Evolutionary conservation across 179 eudicot species (phyloP).

Genomic region (Spergularia azorica): DNA sequence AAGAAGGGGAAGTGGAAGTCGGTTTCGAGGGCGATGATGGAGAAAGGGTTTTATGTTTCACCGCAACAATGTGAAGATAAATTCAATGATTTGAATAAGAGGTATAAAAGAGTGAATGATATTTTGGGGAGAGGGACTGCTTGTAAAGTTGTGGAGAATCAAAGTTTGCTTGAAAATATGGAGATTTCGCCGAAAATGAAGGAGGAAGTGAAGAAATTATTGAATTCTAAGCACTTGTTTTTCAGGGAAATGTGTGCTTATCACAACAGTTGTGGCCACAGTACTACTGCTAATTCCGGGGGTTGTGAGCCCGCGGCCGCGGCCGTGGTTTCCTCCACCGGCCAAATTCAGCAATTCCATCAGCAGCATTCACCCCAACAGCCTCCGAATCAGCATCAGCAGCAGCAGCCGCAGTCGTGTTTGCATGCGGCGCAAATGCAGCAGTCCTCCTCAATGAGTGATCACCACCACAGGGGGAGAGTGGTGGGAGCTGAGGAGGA

Average conservation of each 20-base stretch:
- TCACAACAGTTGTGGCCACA: constrained; percentile 67
- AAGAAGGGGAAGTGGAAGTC: constrained; percentile 97
- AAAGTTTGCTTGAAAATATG: constrained; percentile 62
- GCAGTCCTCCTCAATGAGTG: constrained; percentile 14
- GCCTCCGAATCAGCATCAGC: constrained; percentile 21
- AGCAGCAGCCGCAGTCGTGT: constrained; percentile 34
- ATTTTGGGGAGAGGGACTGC: constrained; percentile 77
- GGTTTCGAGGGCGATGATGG: constrained; percentile 87
- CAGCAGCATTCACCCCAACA: background rate
- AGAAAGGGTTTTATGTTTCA: constrained; percentile 77
- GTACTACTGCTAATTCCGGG: constrained; percentile 2
- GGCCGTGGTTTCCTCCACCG: background rate
- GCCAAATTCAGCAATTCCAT: background rate
- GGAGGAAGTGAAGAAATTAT: constrained; percentile 70
- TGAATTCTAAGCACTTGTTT: constrained; percentile 84
- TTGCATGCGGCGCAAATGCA: constrained; percentile 35
- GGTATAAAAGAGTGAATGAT: constrained; percentile 87
- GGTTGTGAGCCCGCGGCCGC: constrained; percentile 19
- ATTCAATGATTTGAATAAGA: constrained; percentile 80
- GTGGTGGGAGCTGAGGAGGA: constrained; percentile 7
- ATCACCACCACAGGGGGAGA: background rate
- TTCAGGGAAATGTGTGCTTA: constrained; percentile 93
- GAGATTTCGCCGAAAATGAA: constrained; percentile 61
- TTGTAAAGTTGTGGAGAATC: constrained; percentile 80
- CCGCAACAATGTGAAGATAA: constrained; percentile 95